Base-by-base conservation (phyloP, 169 alveolate species). In the Plasmodium fragile region DNA sequence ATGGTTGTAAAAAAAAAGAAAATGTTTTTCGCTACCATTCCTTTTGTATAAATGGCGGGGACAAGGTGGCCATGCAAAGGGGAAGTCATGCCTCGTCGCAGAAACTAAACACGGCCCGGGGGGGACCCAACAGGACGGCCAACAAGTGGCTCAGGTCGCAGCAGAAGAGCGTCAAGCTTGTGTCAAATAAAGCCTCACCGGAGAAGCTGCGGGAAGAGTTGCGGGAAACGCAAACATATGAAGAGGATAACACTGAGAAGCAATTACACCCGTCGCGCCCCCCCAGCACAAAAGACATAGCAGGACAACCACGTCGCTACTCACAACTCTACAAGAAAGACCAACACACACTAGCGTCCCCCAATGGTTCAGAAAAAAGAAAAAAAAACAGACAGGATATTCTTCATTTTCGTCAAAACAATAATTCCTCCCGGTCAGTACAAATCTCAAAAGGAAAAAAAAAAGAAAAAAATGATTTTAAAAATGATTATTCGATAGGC, bases 21-120 rank as follows among this genome's bases (percentile, higher is more conserved):
- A 69, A 82, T 69, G 13, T 82, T 16, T 82, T 82, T 69, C 92
- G 71, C 16, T 82, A 69, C 70, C 92, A 82, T 10, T 82, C 92
- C 5, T 82, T 82, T 69, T 82, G 92, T n/a, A 82, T 82, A 82
- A 69, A 55, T 69, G 39, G 73, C 13, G 73, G 41, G 49, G 78
- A 45, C 3, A 52, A 41, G 25, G 18, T 2, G 10, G 13, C 18
- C 13, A 22, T 65, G 36, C 30, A 25, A 11, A 65, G 39, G 36
- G 75, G 36, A 65, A 3, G 1, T 7, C 5, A 25, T 6, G 10
- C 0, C 59, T 49, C 59, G 1, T 49, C 59, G 22, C 59, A 49
- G 16, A 49, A 49, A 49, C 22, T 49, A 16, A 13, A 22, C 22
- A 0, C 59, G 16, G 16, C 36, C n/a, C 18, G 36, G 36, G 75